Conservation (phyloP, 345 rosid species). For the Populus deltoides region DNA sequence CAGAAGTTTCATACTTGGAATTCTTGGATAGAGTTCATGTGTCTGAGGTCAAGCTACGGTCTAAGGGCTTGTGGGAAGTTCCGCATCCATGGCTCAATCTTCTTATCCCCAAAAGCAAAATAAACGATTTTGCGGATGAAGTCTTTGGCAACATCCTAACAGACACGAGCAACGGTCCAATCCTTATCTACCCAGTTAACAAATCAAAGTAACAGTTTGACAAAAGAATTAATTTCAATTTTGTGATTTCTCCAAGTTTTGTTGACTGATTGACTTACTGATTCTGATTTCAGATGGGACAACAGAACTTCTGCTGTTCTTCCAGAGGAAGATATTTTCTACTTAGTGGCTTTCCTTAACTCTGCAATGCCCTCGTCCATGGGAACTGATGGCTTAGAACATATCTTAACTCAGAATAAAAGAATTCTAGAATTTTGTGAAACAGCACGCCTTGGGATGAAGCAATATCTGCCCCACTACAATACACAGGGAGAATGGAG, state of each 20-base stretch:
- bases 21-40: constrained; percentile 91
- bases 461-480: constrained; percentile 90
- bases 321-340: constrained; percentile 86
- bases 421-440: constrained; percentile 64
- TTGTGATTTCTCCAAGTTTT: constrained; percentile 2
- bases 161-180: constrained; percentile 89
- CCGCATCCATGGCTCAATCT: constrained; percentile 99
- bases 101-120: constrained; percentile 72
- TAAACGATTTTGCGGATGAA: constrained; percentile 58
- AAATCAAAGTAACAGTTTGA: constrained; percentile 65
- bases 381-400: constrained; percentile 66
- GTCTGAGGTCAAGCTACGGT: constrained; percentile 73
- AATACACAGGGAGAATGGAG: constrained; percentile 72
- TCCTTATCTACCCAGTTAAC: constrained; percentile 87
- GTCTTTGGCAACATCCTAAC: constrained; percentile 77
- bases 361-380: constrained; percentile 77
- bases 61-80: constrained; percentile 93
- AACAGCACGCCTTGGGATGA: constrained; percentile 54
- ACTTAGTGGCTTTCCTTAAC: constrained; percentile 85
- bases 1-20: constrained; percentile 72
- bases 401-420: constrained; percentile 64
- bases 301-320: constrained; percentile 82
- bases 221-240: constrained; percentile 6
- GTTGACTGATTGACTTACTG: constrained; percentile 15
- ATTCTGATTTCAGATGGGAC: constrained; percentile 76